Percentiles rank a stretch among this genome's conserved stretches.
Evolutionary conservation across 345 rosid genomes (phyloP).

Genomic region (Hibiscus tridactylites): DNA sequence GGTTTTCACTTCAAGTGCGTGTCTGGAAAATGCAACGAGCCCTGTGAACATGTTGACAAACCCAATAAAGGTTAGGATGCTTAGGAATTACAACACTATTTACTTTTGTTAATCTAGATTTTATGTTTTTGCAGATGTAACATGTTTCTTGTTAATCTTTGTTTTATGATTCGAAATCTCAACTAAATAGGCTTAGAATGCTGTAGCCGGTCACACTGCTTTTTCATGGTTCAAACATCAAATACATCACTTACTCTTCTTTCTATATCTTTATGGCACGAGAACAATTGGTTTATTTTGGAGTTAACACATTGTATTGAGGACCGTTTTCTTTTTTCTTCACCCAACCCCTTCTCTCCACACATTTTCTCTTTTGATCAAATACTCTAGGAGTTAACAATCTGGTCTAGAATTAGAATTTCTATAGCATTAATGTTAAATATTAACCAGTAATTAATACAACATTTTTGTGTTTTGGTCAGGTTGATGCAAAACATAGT

Average conservation of each 20-base stretch:
- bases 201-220: background rate
- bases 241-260: background rate
- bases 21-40: constrained; percentile 26
- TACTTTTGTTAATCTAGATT: background rate
- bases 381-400: background rate
- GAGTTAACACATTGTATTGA: background rate
- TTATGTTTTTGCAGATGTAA: background rate
- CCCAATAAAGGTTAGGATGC: constrained; percentile 30
- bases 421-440: background rate
- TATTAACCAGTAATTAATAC: background rate
- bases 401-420: background rate
- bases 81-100: background rate
- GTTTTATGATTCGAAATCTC: background rate
- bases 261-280: background rate
- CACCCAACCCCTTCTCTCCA: background rate
- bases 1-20: constrained; percentile 39
- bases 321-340: background rate
- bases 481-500: constrained; percentile 37
- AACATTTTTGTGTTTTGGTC: constrained; percentile 11
- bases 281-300: background rate
- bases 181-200: background rate
- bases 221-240: background rate
- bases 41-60: constrained; percentile 32
- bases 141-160: background rate
- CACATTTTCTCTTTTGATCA: background rate